Conservation (phyloP, 306 rosid genomes). For the Malus sieversii region DNA sequence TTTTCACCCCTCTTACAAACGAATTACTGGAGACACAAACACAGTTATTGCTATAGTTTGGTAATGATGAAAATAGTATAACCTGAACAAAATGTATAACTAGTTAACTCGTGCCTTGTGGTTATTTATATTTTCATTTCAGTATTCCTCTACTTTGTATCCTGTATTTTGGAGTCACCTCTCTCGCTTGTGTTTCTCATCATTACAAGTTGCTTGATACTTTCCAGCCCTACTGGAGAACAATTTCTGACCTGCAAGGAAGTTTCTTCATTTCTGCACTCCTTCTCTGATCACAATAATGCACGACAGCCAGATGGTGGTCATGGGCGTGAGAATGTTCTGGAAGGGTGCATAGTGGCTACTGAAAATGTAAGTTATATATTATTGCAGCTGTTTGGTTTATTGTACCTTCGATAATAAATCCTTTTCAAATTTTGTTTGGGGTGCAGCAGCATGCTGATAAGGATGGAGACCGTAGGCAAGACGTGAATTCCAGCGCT, state of each 20-base stretch:
- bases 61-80: no score
- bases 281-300: constrained; percentile 28
- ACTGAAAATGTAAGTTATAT: constrained; percentile 40
- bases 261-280: constrained; percentile 54
- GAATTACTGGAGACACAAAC: not conserved
- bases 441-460: constrained; percentile 42
- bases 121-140: not conserved
- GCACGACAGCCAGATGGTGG: constrained; percentile 17
- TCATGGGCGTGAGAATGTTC: constrained; percentile 29
- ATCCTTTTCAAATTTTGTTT: constrained; percentile 19
- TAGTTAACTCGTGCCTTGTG: not conserved
- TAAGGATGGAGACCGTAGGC: constrained; percentile 33
- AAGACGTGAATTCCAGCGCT: constrained; percentile 25
- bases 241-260: constrained; percentile 76
- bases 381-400: not conserved
- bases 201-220: constrained; percentile 19
- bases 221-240: constrained; percentile 71
- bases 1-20: not conserved
- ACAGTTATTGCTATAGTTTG: not conserved
- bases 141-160: not conserved
- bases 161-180: not conserved
- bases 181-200: not conserved
- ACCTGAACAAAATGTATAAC: not conserved
- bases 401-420: not conserved
- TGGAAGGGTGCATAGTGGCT: constrained; percentile 21